Evolutionary conservation across 768 basidiomycete species (phyloP), one percentile per base, ranked within the genome.

Genomic region (Mycena pura): DNA sequence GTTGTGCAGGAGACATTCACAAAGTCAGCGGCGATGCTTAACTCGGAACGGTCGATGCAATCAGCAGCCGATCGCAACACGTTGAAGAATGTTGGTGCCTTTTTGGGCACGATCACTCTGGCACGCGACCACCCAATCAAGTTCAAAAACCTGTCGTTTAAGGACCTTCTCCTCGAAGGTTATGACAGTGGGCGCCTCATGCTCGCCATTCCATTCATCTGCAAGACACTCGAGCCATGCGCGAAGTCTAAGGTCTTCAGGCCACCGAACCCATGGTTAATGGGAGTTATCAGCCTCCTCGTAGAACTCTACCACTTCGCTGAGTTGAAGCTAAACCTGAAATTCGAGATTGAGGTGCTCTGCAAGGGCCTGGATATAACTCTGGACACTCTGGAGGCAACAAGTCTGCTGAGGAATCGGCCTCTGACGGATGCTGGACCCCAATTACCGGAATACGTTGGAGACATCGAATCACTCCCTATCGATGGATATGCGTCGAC

Each of bases 291-390:
- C 68, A 87, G 91, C 65, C 82, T 99, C 40, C 85, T 99, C 43
- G 92, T 88, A 41, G 97, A 99, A 73, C 84, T 99, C n/a, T 99
- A 99, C 74, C 93, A 96, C 72, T 96, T 90, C 69, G 96, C 95
- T 5, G 96, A 99, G 68, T 83, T 99, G 62, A 96, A 96, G 77
- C 81, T 99, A 55, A 97, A 98, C 72, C 84, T 95, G 72, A 99
- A 98, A 76, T 99, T 99, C 70, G 97, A 99, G 77, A 99, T 99
- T 54, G 97, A 99, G 76, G 89, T 98, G 36, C 79, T 99, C 19
- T 99, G 96, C 83, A 96, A 95, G 74, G 86, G 86, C 29, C 86
- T 99, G 29, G 89, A 93, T 27, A 86, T 99, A 66, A 89, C 95
- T 68, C 84, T 98, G 27, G 92, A 92, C 70, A 74, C 87, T 7